phyloP scores from a whole-genome alignment of 1,284 basidiomycete genomes.

The Anthracocystis setariae region DNA sequence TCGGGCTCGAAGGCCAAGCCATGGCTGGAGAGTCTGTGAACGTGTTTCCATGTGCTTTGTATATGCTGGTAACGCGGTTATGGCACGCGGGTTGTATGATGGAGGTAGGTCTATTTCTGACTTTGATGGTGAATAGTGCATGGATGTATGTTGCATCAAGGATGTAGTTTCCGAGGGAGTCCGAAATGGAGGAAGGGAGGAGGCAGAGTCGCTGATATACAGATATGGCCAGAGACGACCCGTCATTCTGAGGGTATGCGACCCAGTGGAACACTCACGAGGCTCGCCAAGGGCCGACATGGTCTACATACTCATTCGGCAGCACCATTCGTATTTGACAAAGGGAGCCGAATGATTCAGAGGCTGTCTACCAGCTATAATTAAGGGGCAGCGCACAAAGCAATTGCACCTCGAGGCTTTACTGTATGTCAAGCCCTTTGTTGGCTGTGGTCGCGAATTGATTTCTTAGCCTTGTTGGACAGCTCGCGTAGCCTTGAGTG shows the following conservation, averaged over 20 bases:
- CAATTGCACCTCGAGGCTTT: background rate
- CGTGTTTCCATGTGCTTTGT: background rate
- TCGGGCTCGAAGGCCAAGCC: constrained; percentile 81
- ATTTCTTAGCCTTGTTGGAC: constrained; percentile 13
- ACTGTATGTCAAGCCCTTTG: constrained; percentile 8
- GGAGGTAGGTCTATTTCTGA: constrained; percentile 15
- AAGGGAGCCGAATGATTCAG: background rate
- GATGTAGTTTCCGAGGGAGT: too few species aligned
- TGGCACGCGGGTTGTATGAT: constrained; percentile 9
- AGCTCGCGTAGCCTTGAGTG: constrained; percentile 7
- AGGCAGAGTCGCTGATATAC: too few species aligned
- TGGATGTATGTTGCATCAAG: too few species aligned
- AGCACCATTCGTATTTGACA: background rate
- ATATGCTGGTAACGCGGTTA: constrained; percentile 2
- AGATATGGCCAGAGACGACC: too few species aligned
- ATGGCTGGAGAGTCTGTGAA: constrained; percentile 70
- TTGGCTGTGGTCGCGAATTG: background rate
- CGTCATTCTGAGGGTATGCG: too few species aligned
- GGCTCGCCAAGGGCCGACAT: background rate
- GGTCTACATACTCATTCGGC: background rate
- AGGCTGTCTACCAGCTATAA: background rate
- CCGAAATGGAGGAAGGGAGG: too few species aligned
- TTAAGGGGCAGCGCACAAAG: constrained; percentile 1
- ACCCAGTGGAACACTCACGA: background rate
- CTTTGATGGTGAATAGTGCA: background rate